Evolutionary conservation across 164 flowering plant species (phyloP).

Genomic region (Sextonia rubra): DNA sequence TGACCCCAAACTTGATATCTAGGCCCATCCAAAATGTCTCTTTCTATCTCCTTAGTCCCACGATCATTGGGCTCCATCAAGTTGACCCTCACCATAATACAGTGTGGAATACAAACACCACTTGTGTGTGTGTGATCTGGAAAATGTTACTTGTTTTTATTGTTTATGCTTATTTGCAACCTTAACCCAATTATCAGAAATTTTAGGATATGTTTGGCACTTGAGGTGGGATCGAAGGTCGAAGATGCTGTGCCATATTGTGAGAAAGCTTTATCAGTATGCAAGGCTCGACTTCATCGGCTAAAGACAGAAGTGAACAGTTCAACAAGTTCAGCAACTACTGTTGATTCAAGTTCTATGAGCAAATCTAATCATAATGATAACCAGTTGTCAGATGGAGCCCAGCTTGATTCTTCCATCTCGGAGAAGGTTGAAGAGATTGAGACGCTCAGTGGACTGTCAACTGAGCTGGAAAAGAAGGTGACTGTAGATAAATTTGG

Average conservation of each 20-base stretch:
- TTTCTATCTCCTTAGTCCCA: too few species aligned
- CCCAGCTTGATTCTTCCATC: constrained; percentile 25
- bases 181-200: constrained; percentile 63
- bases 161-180: constrained; percentile 2
- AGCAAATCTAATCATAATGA: constrained; percentile 24
- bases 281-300: constrained; percentile 51
- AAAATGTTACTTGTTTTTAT: neutral
- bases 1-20: too few species aligned
- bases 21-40: too few species aligned
- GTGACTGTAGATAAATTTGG: constrained; percentile 20
- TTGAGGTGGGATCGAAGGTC: constrained; percentile 74
- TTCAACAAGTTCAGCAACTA: constrained; percentile 20
- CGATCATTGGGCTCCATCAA: too few species aligned
- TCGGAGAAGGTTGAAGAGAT: constrained; percentile 67
- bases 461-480: constrained; percentile 82
- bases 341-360: constrained; percentile 11
- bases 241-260: constrained; percentile 83
- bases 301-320: constrained; percentile 39
- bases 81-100: too few species aligned
- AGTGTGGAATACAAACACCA: too few species aligned
- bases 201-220: constrained; percentile 77
- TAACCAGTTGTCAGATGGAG: constrained; percentile 27
- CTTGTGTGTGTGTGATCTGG: neutral
- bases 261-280: constrained; percentile 71
- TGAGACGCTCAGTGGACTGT: constrained; percentile 55